Conservation (phyloP, 208 protist genomes). For the Trypanosoma congolense region DNA sequence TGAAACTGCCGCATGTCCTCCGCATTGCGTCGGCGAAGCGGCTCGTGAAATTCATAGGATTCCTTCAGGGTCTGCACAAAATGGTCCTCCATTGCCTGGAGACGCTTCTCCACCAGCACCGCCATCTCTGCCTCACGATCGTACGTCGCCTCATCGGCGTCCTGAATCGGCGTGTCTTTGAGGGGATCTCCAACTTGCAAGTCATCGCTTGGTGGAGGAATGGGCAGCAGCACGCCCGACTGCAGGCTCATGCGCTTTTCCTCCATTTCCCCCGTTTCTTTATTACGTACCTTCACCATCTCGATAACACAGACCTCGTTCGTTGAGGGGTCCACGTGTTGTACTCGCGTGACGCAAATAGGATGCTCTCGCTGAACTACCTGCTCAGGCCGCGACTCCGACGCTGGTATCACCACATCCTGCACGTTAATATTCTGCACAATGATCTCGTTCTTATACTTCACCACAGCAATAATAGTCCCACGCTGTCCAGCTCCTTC, state of each 20-base stretch:
- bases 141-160: constrained; percentile 76
- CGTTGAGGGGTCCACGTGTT: constrained; percentile 81
- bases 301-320: constrained; percentile 65
- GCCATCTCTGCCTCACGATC: constrained; percentile 63
- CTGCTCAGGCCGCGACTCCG: constrained; percentile 78
- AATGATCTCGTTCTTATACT: constrained; percentile 88
- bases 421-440: constrained; percentile 88
- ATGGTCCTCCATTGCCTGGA: constrained; percentile 84
- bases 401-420: constrained; percentile 83
- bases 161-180: constrained; percentile 77
- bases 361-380: constrained; percentile 84
- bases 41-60: constrained; percentile 61
- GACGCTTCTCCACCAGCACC: constrained; percentile 58
- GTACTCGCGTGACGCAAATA: constrained; percentile 62
- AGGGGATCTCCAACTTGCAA: constrained; percentile 71
- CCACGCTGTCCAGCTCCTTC: constrained; percentile 77
- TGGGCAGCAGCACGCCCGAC: constrained; percentile 74
- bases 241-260: constrained; percentile 72
- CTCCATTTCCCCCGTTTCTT: constrained; percentile 63
- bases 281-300: constrained; percentile 76
- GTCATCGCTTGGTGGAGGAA: constrained; percentile 45
- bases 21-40: constrained; percentile 48
- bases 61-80: constrained; percentile 53
- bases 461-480: constrained; percentile 77
- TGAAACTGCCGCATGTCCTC: constrained; percentile 67